A percentile compares a stretch with the other conserved stretches of the same genome.
phyloP scores from a whole-genome alignment of 1,284 basidiomycete species.

The Limonomyces culmigenus region DNA sequence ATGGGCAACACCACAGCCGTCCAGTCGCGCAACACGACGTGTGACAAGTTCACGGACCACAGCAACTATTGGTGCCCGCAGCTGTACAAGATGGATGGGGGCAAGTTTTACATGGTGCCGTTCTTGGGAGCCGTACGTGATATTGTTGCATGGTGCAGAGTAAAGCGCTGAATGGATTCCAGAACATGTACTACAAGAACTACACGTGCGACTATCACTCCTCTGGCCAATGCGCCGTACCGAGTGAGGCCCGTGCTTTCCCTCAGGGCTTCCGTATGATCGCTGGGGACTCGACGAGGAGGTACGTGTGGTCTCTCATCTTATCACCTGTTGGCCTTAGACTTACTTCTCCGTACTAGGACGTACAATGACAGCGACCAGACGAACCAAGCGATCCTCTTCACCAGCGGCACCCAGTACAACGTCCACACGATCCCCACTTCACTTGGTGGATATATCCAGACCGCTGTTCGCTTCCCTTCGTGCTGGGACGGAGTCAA shows the following conservation, averaged over 20 bases:
- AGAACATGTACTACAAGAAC: background rate
- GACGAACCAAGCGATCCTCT: slow-evolving; percentile 22
- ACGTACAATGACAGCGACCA: slow-evolving; percentile 18
- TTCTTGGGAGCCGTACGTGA: too few species aligned
- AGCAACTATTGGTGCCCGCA: slow-evolving; percentile 12
- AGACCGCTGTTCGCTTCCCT: slow-evolving; percentile 28
- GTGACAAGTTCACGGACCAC: too few species aligned
- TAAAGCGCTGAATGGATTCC: background rate
- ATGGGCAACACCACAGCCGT: slow-evolving; percentile 11
- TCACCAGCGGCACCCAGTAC: slow-evolving; percentile 21
- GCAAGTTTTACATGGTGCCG: too few species aligned
- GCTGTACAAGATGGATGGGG: background rate
- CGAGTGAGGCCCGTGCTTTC: slow-evolving; percentile 7
- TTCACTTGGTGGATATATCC: too few species aligned
- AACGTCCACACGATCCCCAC: slow-evolving; percentile 23
- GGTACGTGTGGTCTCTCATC: too few species aligned
- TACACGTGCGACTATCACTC: too few species aligned
- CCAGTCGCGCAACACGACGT: slow-evolving; percentile 7
- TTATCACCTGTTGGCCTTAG: too few species aligned
- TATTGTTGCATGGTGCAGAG: too few species aligned
- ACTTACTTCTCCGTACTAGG: slow-evolving; percentile 15
- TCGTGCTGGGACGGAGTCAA: slow-evolving; percentile 27
- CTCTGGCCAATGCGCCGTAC: slow-evolving; percentile 9
- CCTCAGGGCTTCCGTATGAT: slow-evolving; percentile 21
- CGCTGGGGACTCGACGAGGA: too few species aligned